Base-by-base conservation (phyloP, 148 eudicot genomes). In the Cornus suecica region DNA sequence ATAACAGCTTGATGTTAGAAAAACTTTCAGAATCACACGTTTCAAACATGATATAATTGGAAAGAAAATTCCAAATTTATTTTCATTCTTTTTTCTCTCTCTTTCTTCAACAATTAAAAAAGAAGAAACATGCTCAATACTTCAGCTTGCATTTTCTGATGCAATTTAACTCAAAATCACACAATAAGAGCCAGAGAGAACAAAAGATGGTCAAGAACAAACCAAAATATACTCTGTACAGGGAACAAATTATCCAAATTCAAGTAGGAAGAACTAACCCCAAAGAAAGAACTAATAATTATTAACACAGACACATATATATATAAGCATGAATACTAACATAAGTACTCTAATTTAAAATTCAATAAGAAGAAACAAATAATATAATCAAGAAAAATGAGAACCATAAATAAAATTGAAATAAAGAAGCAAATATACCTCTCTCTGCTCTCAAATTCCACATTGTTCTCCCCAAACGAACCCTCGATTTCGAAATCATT, bases 401-500 rank as follows among this genome's bases (percentile, higher is more conserved):
- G 42, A 66, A 70, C 66, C 30, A 37, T 24, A 8, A 37, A 42
- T 15, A 1, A 68, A 26, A 31, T 26, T 10, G 32, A 65, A 42
- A 41, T 13, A 51, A 1, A 26, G 16, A 76, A 25, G 25, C 10
- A 68, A 78, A 74, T 73, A 70, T 77, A 90, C 97, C 97, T 90
- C 84, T 78, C 89, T 75, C 80, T 81, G 58, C 72, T 60, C 74
- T 91, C 91, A 84, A 82, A 73, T 25, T 87, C 98, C 77, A 88
- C 77, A 83, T 79, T 78, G 69, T 94, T 91, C 83, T 93, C 98
- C 13, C 92, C 98, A 79, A 83, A 90, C 16, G 85, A 87, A 54
- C 79, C 83, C 68, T 88, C 90, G 37, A 84, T 72, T 66, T 65
- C 82, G 31, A 69, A 76, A 78, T 75, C 74, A 67, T 30, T 16